Percentiles rank a stretch among this genome's conserved stretches.
These are phyloP conservation scores for Dryas integrifolia DNA, from an alignment of 331 rosid species.

Conservation along the genomic window DNA sequence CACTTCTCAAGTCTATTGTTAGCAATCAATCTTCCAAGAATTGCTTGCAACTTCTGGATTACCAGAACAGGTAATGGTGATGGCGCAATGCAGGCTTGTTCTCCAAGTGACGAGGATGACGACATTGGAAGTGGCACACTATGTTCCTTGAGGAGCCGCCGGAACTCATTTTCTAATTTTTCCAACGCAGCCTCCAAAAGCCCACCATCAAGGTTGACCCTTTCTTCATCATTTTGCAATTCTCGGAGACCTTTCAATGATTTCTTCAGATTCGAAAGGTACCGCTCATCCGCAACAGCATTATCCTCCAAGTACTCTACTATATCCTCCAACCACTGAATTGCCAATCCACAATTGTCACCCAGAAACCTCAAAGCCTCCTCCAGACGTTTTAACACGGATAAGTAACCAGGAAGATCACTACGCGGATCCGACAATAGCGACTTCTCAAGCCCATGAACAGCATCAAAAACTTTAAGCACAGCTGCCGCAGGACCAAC, in stretches of 20 bases:
- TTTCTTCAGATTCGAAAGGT: conserved; percentile 64
- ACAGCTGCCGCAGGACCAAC: conserved; percentile 98
- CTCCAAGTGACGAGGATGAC: conserved; percentile 34
- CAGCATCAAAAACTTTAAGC: conserved; percentile 97
- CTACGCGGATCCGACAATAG: conserved; percentile 73
- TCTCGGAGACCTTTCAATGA: conserved; percentile 64
- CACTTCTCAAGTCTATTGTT: conserved; percentile 76
- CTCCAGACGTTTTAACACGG: conserved; percentile 84
- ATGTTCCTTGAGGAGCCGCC: conserved; percentile 71
- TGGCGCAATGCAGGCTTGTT: conserved; percentile 91
- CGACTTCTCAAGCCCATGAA: conserved; percentile 93
- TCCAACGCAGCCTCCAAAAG: conserved; percentile 78
- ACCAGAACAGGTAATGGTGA: conserved; percentile 83
- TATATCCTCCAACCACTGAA: conserved; percentile 97
- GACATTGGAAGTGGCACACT: conserved; percentile 89
- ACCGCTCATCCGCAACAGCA: conserved; percentile 63
- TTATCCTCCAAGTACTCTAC: conserved; percentile 95
- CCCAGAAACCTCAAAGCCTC: conserved; percentile 90
- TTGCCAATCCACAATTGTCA: conserved; percentile 84
- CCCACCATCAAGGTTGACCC: conserved; percentile 73
- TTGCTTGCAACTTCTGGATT: conserved; percentile 77
- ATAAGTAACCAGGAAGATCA: conserved; percentile 78
- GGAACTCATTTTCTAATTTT: conserved; percentile 78
- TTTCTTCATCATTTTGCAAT: conserved; percentile 53
- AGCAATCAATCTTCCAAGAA: conserved; percentile 72